A percentile compares a stretch with the other conserved stretches of the same genome.
These are phyloP conservation scores for Panellus pusillus DNA, from an alignment of 768 basidiomycete species.

Conservation along the genomic window DNA sequence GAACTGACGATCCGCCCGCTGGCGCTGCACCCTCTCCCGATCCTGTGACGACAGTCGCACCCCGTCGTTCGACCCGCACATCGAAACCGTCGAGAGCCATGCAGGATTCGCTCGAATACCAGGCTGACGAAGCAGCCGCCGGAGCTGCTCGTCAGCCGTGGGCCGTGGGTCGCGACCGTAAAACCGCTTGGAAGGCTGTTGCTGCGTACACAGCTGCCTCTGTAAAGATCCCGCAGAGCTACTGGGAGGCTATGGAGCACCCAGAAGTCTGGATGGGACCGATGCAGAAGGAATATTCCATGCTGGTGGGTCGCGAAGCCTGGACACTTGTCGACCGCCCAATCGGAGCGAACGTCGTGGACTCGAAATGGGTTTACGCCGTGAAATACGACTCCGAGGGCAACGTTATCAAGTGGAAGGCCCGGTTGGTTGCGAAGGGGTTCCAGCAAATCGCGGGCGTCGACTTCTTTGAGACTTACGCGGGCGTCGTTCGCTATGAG, in stretches of 20 bases:
- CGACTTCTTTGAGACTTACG: slow-evolving; percentile 24
- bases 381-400: slow-evolving; percentile 36
- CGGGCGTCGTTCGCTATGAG: slow-evolving; percentile 6
- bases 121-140: background rate
- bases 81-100: too few relatives aligned
- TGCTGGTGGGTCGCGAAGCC: slow-evolving; percentile 17
- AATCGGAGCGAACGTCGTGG: slow-evolving; percentile 14
- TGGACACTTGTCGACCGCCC: slow-evolving; percentile 26
- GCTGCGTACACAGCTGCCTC: slow-evolving; percentile 3
- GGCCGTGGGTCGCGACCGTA: too few relatives aligned
- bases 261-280: slow-evolving; percentile 17
- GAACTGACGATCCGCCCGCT: too few relatives aligned
- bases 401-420: slow-evolving; percentile 31
- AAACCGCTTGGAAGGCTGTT: too few relatives aligned
- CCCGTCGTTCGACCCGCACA: too few relatives aligned
- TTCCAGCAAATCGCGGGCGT: slow-evolving; percentile 32
- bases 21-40: too few relatives aligned
- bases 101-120: too few relatives aligned
- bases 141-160: background rate
- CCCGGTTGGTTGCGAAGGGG: slow-evolving; percentile 16
- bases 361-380: slow-evolving; percentile 30
- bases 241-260: slow-evolving; percentile 20
- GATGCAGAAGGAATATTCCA: slow-evolving; percentile 21
- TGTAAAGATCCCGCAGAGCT: background rate
- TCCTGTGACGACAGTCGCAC: too few relatives aligned